Percentiles rank a stretch among this genome's conserved stretches.
These are phyloP conservation scores for Euphrasia arctica DNA, from an alignment of 305 asterid species.

Conservation along the genomic window DNA sequence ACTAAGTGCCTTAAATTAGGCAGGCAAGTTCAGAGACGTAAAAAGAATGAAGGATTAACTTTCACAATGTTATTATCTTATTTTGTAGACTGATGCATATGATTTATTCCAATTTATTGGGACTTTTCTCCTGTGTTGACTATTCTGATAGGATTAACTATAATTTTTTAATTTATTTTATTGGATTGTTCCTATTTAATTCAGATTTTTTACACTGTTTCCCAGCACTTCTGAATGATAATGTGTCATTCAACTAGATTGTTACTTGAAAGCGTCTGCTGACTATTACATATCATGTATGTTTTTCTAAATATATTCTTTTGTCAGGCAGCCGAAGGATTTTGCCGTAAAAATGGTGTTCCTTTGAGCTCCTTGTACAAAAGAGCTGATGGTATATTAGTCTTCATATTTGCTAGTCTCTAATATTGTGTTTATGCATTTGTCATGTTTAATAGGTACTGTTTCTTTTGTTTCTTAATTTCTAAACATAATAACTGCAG, in stretches of 20 bases:
- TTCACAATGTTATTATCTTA: not conserved
- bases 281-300: constrained; percentile 9
- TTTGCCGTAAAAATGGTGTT: constrained; percentile 79
- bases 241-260: constrained; percentile 14
- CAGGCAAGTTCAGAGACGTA: constrained; percentile 2
- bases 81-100: constrained; percentile 6
- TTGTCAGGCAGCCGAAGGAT: constrained; percentile 95
- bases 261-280: constrained; percentile 7
- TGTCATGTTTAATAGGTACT: constrained; percentile 7
- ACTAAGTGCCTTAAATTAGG: constrained; percentile 21
- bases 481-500: constrained; percentile 40
- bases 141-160: constrained; percentile 3
- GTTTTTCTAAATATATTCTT: constrained; percentile 27
- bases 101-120: constrained; percentile 5
- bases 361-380: constrained; percentile 74
- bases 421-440: constrained; percentile 3
- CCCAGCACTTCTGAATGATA: constrained; percentile 1
- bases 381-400: constrained; percentile 64
- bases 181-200: constrained; percentile 5
- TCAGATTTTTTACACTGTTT: not conserved
- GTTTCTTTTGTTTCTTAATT: constrained; percentile 4
- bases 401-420: constrained; percentile 5
- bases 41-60: not conserved
- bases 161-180: not conserved
- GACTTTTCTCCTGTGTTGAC: not conserved